Evolutionary conservation across 257 asterid genomes (phyloP).

Genomic region (Ilex aquifolium): DNA sequence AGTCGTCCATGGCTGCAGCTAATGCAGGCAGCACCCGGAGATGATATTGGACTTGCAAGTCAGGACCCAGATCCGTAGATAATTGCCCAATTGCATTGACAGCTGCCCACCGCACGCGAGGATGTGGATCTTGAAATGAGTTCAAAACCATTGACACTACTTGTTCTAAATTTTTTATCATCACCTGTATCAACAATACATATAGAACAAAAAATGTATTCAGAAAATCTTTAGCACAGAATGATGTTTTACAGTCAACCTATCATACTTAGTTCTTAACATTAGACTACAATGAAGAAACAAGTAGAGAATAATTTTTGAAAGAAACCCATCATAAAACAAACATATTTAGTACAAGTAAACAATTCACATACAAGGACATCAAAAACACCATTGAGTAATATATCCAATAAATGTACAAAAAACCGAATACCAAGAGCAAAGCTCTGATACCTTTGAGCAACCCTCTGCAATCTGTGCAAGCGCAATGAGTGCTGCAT

Average conservation of each 20-base stretch:
- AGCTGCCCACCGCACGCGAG: slow-evolving; percentile 99
- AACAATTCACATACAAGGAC: no score
- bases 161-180: slow-evolving; percentile 81
- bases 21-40: slow-evolving; percentile 73
- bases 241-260: no score
- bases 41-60: slow-evolving; percentile 84
- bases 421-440: background rate
- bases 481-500: slow-evolving; percentile 88
- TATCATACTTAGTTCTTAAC: no score
- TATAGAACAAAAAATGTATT: no score
- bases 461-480: slow-evolving; percentile 99
- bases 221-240: no score
- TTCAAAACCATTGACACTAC: slow-evolving; percentile 80
- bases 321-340: background rate
- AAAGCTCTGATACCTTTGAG: slow-evolving; percentile 50
- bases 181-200: slow-evolving; percentile 41
- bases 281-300: background rate
- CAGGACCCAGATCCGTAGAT: slow-evolving; percentile 99
- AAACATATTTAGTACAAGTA: background rate
- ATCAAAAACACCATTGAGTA: no score
- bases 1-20: slow-evolving; percentile 85
- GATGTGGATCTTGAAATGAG: slow-evolving; percentile 92
- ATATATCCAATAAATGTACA: no score
- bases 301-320: background rate
- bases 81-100: slow-evolving; percentile 97